phyloP scores from a whole-genome alignment of 1,284 basidiomycete genomes.

The Tilletia caries region DNA sequence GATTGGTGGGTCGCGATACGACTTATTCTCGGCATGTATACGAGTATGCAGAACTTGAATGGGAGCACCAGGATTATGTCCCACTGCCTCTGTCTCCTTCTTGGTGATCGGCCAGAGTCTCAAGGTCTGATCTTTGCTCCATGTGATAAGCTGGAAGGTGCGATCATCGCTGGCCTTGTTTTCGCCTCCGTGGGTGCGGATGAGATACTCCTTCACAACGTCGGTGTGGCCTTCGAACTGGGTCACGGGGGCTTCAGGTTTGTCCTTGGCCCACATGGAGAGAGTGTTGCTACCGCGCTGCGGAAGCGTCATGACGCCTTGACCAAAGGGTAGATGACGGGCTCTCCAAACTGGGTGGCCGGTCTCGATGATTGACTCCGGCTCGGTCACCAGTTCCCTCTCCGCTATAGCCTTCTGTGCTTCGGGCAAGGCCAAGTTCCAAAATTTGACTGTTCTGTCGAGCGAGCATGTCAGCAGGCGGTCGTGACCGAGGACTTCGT shows the following conservation, averaged over 20 bases:
- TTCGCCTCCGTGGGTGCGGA: conserved; percentile 67
- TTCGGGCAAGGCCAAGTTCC: conserved; percentile 36
- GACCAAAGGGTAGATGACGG: conserved; percentile 84
- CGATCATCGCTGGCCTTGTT: conserved; percentile 48
- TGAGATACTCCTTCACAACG: conserved; percentile 96
- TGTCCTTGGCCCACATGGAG: conserved; percentile 72
- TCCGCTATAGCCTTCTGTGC: conserved; percentile 40
- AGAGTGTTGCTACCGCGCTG: conserved; percentile 81
- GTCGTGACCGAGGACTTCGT: conserved; percentile 39
- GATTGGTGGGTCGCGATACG: conserved; percentile 36
- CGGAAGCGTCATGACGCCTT: conserved; percentile 80
- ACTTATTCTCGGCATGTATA: conserved; percentile 45
- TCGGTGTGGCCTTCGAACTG: conserved; percentile 84
- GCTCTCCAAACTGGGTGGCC: conserved; percentile 91
- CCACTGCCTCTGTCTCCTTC: conserved; percentile 60
- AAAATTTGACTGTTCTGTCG: conserved; percentile 51
- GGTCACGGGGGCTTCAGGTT: conserved; percentile 63
- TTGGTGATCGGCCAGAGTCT: conserved; percentile 82
- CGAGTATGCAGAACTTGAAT: conserved; percentile 60
- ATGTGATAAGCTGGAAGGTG: conserved; percentile 71
- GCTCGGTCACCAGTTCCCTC: conserved; percentile 43
- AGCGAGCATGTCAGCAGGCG: conserved; percentile 50
- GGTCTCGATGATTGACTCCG: conserved; percentile 64
- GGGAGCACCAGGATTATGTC: conserved; percentile 58
- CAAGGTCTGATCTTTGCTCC: conserved; percentile 90